phyloP scores from a whole-genome alignment of 805 yeast genomes.

The Cyberlindnera mississippiensis region DNA sequence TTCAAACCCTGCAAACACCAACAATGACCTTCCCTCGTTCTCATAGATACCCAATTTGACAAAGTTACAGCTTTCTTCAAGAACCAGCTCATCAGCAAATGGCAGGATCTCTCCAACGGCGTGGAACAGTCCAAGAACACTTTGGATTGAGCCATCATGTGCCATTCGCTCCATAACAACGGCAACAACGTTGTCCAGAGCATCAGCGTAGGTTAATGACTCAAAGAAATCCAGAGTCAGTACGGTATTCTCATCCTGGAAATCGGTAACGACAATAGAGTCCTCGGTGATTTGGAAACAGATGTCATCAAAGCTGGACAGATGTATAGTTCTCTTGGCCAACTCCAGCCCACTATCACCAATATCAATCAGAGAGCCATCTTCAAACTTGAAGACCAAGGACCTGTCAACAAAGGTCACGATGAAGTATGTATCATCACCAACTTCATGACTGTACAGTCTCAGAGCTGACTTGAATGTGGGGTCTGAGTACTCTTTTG shows the following conservation, averaged over 20 bases:
- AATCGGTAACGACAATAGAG: constrained; percentile 20
- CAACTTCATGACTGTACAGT: constrained; percentile 16
- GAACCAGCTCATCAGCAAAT: constrained; percentile 2
- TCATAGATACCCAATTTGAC: constrained; percentile 17
- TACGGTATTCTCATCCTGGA: constrained; percentile 9
- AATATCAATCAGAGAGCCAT: constrained; percentile 27
- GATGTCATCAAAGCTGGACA: constrained; percentile 13
- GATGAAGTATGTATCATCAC: constrained; percentile 27
- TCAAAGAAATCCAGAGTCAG: constrained; percentile 9
- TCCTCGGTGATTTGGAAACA: constrained; percentile 26
- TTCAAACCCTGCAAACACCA: constrained; percentile 11
- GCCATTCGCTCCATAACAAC: constrained; percentile 8
- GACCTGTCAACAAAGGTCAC: constrained; percentile 39
- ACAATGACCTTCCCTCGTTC: constrained; percentile 3
- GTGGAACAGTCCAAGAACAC: constrained; percentile 1
- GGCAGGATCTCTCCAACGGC: constrained; percentile 10
- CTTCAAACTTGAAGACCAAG: constrained; percentile 31
- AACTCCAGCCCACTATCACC: constrained; percentile 21
- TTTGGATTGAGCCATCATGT: not conserved
- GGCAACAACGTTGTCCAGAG: constrained; percentile 14
- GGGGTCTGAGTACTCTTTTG: constrained; percentile 16
- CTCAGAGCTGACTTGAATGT: constrained; percentile 16
- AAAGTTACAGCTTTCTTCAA: constrained; percentile 14
- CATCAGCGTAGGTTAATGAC: constrained; percentile 19
- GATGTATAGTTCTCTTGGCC: constrained; percentile 13